phyloP scores from a whole-genome alignment of 768 basidiomycete species.

The Sporobolomyces phaffii region DNA sequence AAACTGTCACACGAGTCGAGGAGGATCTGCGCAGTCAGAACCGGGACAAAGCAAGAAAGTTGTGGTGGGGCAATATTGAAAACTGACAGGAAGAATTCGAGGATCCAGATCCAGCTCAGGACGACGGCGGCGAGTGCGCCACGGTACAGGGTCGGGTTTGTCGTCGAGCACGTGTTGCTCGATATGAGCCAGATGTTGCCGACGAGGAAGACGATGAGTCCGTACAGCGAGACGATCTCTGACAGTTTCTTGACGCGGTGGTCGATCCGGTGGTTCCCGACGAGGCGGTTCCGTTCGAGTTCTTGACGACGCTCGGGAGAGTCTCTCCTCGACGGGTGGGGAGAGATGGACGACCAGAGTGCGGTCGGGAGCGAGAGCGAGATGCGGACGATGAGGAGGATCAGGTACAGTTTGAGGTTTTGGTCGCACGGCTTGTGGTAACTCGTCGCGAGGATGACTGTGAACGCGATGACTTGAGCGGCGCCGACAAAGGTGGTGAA shows the following conservation, averaged over 20 bases:
- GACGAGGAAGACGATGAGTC: constrained; percentile 21
- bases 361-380: constrained; percentile 18
- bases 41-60: too few relatives aligned
- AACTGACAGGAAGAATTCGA: constrained; percentile 40
- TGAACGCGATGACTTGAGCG: constrained; percentile 33
- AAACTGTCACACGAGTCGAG: too few relatives aligned
- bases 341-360: constrained; percentile 6
- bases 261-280: not conserved
- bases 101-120: constrained; percentile 31
- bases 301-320: not conserved
- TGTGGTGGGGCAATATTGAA: too few relatives aligned
- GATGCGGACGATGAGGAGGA: constrained; percentile 32
- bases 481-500: constrained; percentile 4
- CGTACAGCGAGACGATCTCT: constrained; percentile 17
- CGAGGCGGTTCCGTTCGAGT: constrained; percentile 9
- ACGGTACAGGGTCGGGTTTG: constrained; percentile 30
- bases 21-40: too few relatives aligned
- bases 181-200: constrained; percentile 37
- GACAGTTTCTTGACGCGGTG: not conserved
- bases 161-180: not conserved
- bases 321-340: not conserved
- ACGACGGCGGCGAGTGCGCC: constrained; percentile 30
- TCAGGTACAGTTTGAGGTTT: constrained; percentile 33
- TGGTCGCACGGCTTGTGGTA: constrained; percentile 30
- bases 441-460: constrained; percentile 25